A percentile compares a stretch with the other conserved stretches of the same genome.
phyloP scores from a whole-genome alignment of 2,329 filamentous ascomycete species.

The Hymenoscyphus fructigenus region DNA sequence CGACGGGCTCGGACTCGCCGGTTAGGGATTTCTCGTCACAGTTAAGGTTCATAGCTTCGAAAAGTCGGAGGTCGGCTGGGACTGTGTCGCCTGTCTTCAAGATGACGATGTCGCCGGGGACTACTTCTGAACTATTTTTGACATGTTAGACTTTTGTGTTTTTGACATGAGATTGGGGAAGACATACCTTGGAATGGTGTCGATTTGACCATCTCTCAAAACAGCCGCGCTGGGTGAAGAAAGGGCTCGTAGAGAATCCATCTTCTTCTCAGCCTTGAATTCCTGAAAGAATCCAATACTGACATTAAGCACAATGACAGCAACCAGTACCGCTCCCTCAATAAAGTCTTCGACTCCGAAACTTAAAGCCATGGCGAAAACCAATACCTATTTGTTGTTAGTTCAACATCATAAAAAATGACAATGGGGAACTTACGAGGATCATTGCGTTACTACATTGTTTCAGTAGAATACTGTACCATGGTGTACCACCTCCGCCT shows the following conservation, averaged over 20 bases:
- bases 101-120: constrained; percentile 82
- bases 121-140: constrained; percentile 50
- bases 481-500: constrained; percentile 63
- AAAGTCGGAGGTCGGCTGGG: constrained; percentile 73
- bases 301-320: constrained; percentile 58
- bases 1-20: constrained; percentile 90
- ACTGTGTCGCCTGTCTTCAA: constrained; percentile 94
- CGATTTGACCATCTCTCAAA: constrained; percentile 53
- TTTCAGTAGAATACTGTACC: constrained; percentile 71
- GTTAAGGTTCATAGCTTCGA: constrained; percentile 58
- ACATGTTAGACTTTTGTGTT: background rate
- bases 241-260: constrained; percentile 54
- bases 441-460: constrained; percentile 80
- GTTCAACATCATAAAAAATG: background rate
- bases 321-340: constrained; percentile 58
- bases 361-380: constrained; percentile 39
- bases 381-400: constrained; percentile 43
- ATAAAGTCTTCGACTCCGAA: constrained; percentile 56
- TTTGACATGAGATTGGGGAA: background rate
- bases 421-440: constrained; percentile 48
- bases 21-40: constrained; percentile 97
- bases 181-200: constrained; percentile 34
- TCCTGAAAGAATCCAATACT: constrained; percentile 60
- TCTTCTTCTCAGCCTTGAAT: constrained; percentile 59
- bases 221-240: constrained; percentile 56